Percentiles rank a stretch among this genome's conserved stretches.
These are phyloP conservation scores for Eucalyptus cloeziana DNA, from an alignment of 345 rosid genomes.

Conservation along the genomic window DNA sequence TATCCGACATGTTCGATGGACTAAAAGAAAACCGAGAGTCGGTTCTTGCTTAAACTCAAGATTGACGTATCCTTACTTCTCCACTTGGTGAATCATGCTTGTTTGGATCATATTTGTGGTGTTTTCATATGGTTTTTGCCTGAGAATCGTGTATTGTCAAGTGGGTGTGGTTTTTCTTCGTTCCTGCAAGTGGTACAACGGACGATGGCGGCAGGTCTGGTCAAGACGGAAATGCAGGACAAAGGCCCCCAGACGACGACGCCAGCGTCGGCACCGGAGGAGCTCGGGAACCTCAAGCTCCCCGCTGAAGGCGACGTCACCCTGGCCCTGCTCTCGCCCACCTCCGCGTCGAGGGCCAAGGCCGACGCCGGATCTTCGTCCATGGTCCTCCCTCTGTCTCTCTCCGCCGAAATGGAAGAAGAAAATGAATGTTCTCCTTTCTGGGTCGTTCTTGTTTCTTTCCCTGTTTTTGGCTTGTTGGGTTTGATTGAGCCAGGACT, in stretches of 20 bases:
- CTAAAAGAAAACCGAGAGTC: too few relatives aligned
- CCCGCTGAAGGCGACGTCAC: not conserved
- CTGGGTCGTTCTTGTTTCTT: not conserved
- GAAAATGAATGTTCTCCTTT: not conserved
- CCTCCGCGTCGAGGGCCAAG: not conserved
- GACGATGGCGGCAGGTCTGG: not conserved
- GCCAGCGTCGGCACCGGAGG: not conserved
- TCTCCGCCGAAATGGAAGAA: not conserved
- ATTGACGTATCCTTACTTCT: too few relatives aligned
- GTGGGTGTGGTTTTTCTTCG: too few relatives aligned
- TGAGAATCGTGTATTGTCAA: too few relatives aligned
- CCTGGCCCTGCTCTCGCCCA: slow-evolving; percentile 4
- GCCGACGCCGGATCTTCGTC: not conserved
- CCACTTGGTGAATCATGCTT: too few relatives aligned
- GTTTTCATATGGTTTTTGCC: too few relatives aligned
- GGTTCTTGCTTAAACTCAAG: too few relatives aligned
- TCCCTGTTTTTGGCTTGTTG: not conserved
- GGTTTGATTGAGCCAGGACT: not conserved
- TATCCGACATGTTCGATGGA: too few relatives aligned
- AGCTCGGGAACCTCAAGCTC: not conserved
- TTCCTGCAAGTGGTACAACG: not conserved
- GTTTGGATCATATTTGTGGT: too few relatives aligned
- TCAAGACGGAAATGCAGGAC: slow-evolving; percentile 1
- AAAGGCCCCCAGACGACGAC: not conserved
- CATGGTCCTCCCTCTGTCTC: not conserved